phyloP scores from a whole-genome alignment of 768 basidiomycete genomes.

The Zangia roseola region DNA sequence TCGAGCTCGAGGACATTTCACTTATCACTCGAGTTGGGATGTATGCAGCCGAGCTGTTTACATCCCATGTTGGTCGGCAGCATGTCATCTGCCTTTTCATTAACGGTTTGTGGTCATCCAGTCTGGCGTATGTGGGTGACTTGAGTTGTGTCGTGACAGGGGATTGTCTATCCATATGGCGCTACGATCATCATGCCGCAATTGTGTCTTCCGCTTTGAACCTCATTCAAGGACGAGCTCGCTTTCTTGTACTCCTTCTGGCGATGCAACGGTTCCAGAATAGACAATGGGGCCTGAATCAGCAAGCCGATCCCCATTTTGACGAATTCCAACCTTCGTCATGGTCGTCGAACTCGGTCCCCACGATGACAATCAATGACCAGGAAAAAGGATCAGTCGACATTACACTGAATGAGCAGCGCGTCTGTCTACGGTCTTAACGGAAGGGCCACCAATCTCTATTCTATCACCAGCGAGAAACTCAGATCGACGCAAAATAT shows the following conservation, averaged over 20 bases:
- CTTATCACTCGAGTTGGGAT: background rate
- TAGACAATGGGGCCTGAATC: conserved; percentile 10
- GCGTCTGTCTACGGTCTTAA: too few relatives aligned
- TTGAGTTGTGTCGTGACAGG: background rate
- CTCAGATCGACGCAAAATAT: too few relatives aligned
- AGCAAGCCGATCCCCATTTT: background rate
- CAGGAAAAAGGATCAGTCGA: too few relatives aligned
- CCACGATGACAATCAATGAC: too few relatives aligned
- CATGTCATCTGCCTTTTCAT: conserved; percentile 1
- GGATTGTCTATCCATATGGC: background rate
- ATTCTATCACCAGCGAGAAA: too few relatives aligned
- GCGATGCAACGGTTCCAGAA: conserved; percentile 8
- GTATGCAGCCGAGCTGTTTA: conserved; percentile 2
- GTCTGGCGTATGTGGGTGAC: background rate
- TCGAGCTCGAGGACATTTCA: too few relatives aligned
- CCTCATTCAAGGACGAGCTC: conserved; percentile 11
- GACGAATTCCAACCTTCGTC: too few relatives aligned
- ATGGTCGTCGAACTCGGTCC: too few relatives aligned
- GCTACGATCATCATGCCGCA: background rate
- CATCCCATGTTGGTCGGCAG: conserved; percentile 5
- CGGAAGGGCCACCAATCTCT: too few relatives aligned
- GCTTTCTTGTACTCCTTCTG: conserved; percentile 6
- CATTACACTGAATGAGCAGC: too few relatives aligned
- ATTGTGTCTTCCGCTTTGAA: conserved; percentile 11
- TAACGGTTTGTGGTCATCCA: background rate